These are phyloP conservation scores for Rhodotorula sp. DNA, from an alignment of 1,284 basidiomycete species.

Conservation along the genomic window DNA sequence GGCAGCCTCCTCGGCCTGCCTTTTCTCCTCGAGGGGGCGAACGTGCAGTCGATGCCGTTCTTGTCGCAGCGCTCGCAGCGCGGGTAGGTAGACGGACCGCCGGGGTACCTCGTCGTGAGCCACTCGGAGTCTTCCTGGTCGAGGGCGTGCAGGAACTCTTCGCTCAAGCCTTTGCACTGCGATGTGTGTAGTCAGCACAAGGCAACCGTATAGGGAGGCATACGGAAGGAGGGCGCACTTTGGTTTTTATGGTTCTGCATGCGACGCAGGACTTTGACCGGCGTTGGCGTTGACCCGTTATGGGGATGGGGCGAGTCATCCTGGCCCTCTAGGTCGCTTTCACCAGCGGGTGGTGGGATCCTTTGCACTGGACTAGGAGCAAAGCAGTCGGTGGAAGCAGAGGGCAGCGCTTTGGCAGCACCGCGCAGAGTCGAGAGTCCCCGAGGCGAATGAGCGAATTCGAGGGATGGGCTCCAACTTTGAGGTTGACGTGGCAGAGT, in stretches of 20 bases:
- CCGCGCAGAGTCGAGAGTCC: too few relatives aligned
- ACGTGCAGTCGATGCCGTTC: neutral
- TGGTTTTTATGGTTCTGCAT: constrained; percentile 17
- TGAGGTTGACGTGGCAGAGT: too few relatives aligned
- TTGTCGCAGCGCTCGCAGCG: constrained; percentile 5
- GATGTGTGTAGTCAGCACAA: too few relatives aligned
- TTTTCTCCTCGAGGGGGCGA: constrained; percentile 8
- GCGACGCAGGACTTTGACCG: constrained; percentile 21
- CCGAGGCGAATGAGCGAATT: too few relatives aligned
- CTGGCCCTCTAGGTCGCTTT: neutral
- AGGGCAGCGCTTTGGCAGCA: too few relatives aligned
- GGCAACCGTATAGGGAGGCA: neutral
- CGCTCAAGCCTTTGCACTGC: constrained; percentile 18
- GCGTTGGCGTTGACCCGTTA: constrained; percentile 12
- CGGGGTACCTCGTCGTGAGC: neutral
- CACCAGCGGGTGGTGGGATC: too few relatives aligned
- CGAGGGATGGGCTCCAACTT: too few relatives aligned
- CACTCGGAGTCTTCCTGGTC: constrained; percentile 4
- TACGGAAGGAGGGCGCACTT: neutral
- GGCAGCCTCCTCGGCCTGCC: constrained; percentile 10
- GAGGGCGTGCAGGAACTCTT: constrained; percentile 17
- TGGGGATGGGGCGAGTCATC: constrained; percentile 28
- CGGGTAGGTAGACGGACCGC: neutral
- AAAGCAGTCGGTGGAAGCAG: too few relatives aligned
- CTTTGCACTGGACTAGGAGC: too few relatives aligned